These are phyloP conservation scores for Phlyctochytrium planicorne DNA, from an alignment of 192 early-diverging fungal genomes.

Conservation along the genomic window DNA sequence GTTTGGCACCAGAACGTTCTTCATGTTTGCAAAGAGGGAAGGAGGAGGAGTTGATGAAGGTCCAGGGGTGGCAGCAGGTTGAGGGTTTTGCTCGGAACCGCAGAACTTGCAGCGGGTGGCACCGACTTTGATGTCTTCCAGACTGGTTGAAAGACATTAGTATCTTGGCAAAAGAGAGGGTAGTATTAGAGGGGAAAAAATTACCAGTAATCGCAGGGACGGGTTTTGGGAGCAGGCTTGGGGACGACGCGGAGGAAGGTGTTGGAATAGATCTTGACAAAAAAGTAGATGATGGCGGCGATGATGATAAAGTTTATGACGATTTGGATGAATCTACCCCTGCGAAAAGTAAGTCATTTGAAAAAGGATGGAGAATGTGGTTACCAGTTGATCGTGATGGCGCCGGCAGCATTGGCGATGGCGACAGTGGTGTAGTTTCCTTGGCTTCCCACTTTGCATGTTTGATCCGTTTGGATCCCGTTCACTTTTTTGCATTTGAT, in stretches of 20 bases:
- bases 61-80: no score
- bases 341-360: no score
- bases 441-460: background rate
- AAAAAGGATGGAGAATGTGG: no score
- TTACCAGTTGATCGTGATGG: background rate
- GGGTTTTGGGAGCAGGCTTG: no score
- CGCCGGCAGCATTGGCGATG: background rate
- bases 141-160: no score
- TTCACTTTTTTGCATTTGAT: conserved; percentile 6
- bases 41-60: no score
- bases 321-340: conserved; percentile 54
- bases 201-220: no score
- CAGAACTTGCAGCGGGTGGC: conserved; percentile 39
- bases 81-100: no score
- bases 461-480: background rate
- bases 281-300: conserved; percentile 7
- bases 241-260: conserved; percentile 1
- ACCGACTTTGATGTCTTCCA: conserved; percentile 29
- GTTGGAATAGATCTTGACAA: conserved; percentile 8
- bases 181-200: no score
- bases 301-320: conserved; percentile 64
- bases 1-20: no score
- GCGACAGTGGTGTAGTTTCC: conserved; percentile 1
- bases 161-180: no score
- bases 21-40: no score